These are phyloP conservation scores for Syncephalastrum racemosum DNA, from an alignment of 371 early-diverging fungal species.

Conservation along the genomic window DNA sequence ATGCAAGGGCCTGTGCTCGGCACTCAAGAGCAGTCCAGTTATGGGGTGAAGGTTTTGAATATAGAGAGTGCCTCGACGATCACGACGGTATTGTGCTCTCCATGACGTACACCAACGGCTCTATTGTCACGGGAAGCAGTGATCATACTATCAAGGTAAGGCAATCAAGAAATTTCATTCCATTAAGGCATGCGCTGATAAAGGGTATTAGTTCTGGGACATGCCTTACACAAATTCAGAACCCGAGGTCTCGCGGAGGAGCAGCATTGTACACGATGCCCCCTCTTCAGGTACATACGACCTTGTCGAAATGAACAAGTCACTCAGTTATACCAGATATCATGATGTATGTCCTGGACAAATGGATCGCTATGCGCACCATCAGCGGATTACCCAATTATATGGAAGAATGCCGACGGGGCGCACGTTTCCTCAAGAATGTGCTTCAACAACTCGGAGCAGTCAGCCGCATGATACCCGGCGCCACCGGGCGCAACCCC, in stretches of 20 bases:
- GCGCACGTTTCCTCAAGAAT: conserved; percentile 73
- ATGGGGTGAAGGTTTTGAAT: conserved; percentile 74
- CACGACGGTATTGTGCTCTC: conserved; percentile 68
- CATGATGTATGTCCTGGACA: conserved; percentile 64
- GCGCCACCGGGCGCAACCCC: conserved; percentile 68
- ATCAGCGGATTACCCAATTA: conserved; percentile 66
- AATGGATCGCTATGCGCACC: conserved; percentile 72
- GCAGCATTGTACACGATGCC: conserved; percentile 21
- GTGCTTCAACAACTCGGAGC: conserved; percentile 76
- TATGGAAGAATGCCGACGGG: conserved; percentile 74
- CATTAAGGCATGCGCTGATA: background rate
- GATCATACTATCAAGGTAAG: conserved; percentile 67
- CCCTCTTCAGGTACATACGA: conserved; percentile 23
- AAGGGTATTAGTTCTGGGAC: conserved; percentile 29
- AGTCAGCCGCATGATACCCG: conserved; percentile 65
- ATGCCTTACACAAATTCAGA: conserved; percentile 19
- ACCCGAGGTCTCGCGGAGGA: conserved; percentile 32
- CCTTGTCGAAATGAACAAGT: background rate
- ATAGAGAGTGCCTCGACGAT: conserved; percentile 57
- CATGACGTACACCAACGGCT: conserved; percentile 56
- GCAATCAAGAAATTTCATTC: background rate
- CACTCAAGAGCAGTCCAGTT: conserved; percentile 20
- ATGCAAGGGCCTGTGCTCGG: conserved; percentile 2
- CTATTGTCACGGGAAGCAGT: conserved; percentile 68
- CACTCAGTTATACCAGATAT: conserved; percentile 31